A percentile compares a stretch with the other conserved stretches of the same genome.
Conservation (phyloP, 805 yeast species). For the Candida michaelii region DNA sequence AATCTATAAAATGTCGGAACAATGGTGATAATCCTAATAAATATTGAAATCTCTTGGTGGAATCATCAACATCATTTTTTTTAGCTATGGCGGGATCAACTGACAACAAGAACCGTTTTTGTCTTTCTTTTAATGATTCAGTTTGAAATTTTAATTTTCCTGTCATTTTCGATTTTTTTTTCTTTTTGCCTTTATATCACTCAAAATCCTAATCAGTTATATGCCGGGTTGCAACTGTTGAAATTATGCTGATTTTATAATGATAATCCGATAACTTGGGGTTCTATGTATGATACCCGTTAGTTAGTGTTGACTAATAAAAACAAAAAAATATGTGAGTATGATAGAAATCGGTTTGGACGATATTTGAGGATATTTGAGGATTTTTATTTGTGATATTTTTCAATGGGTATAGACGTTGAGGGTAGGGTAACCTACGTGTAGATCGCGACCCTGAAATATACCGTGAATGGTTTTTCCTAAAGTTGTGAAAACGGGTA, state of each 20-base stretch:
- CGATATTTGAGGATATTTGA: conserved; percentile 8
- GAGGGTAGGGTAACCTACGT: conserved; percentile 7
- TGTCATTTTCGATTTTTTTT: conserved; percentile 4
- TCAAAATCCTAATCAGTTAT: too few species aligned
- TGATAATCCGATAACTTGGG: background rate
- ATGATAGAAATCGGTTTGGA: background rate
- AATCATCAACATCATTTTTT: conserved; percentile 53
- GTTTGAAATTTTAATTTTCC: conserved; percentile 8
- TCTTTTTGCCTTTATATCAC: background rate
- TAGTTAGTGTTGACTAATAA: background rate
- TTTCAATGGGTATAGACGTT: conserved; percentile 8
- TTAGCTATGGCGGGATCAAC: conserved; percentile 60
- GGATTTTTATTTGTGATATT: conserved; percentile 7
- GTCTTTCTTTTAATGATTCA: conserved; percentile 26
- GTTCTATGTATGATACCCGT: background rate
- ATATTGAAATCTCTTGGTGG: conserved; percentile 78
- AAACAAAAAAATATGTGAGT: background rate
- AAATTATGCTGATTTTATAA: background rate
- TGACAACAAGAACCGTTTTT: conserved; percentile 47
- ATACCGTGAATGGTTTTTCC: too few species aligned
- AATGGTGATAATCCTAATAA: conserved; percentile 79
- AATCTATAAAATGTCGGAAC: conserved; percentile 83
- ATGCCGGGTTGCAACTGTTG: too few species aligned
- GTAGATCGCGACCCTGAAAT: conserved; percentile 1
- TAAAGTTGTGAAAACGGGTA: too few species aligned